These are phyloP conservation scores for Poa annua DNA, from an alignment of 176 grass and related monocot species.

Conservation along the genomic window DNA sequence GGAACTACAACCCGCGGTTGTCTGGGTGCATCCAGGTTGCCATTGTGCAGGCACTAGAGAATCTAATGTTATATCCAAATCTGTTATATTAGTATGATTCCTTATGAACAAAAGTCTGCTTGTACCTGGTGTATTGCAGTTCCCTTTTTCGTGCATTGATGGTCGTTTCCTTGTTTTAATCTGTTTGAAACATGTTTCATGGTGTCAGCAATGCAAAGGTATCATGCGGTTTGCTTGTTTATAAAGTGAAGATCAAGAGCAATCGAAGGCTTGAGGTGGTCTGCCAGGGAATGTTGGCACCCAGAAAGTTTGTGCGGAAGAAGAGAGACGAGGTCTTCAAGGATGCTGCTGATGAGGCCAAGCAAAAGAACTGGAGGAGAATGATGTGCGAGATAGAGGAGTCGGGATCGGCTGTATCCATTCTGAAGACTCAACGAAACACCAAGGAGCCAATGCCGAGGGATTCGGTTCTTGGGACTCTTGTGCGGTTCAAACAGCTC, in stretches of 20 bases:
- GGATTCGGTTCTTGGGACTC: slow-evolving; percentile 75
- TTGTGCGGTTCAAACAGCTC: slow-evolving; percentile 88
- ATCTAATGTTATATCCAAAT: slow-evolving; percentile 10
- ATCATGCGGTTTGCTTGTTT: slow-evolving; percentile 40
- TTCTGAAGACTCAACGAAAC: slow-evolving; percentile 65
- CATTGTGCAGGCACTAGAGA: neutral
- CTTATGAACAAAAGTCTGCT: neutral
- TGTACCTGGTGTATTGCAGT: neutral
- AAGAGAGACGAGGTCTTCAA: slow-evolving; percentile 75
- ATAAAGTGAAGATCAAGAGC: slow-evolving; percentile 50
- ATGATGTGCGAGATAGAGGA: slow-evolving; percentile 90
- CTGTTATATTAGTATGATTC: neutral
- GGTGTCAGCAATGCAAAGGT: slow-evolving; percentile 67
- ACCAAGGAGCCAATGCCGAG: slow-evolving; percentile 57
- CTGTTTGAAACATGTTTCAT: slow-evolving; percentile 27
- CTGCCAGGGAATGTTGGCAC: slow-evolving; percentile 72
- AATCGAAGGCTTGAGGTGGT: slow-evolving; percentile 52
- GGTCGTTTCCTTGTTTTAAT: neutral
- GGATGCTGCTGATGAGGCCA: slow-evolving; percentile 64
- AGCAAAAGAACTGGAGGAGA: slow-evolving; percentile 82
- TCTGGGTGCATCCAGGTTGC: neutral
- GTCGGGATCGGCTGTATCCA: slow-evolving; percentile 61
- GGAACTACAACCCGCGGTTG: neutral
- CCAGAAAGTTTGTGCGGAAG: slow-evolving; percentile 87
- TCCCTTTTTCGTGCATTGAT: neutral